Base-by-base conservation (phyloP, 2,329 filamentous ascomycete species). In the Myriosclerotinia duriaeana region DNA sequence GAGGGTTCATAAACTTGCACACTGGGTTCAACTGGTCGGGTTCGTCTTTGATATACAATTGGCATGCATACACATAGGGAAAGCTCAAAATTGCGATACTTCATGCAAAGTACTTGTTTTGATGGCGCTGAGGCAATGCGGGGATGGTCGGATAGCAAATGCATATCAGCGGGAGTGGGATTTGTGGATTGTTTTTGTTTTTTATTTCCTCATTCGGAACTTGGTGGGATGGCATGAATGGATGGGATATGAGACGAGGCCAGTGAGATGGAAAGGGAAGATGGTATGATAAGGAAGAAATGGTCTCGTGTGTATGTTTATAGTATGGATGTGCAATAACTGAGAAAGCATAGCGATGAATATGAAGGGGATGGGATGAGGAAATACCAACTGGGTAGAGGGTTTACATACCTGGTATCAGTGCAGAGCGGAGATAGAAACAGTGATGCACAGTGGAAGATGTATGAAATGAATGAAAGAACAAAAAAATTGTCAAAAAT, bases 41-140 rank as follows among this genome's bases (percentile, higher is more conserved):
- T 61, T 66, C 44, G 36, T 61, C 64, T 66, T 66, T 53, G 64
- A 66, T 66, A 66, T 66, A 66, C 54, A 66, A 50, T 61, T 66
- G 64, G 64, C 64, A 66, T 66, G 60, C 60, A 63, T 63, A 66
- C 55, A 66, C 44, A 50, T 61, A 66, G 53, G 64, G 64, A 61
- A 61, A 61, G 46, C 38, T 53, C 46, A 40, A 65, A 52, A 60
- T 50, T 50, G 22, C 44, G 54, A 59, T 42, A 48, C 44, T 60
- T 50, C 9, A 53, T 61, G 26, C 58, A 50, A 61, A 61, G 44
- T 61, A 53, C 38, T 61, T 53, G 36, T 59, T 65, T 65, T 60
- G 55, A 54, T 63, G 46, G 54, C 54, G 48, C 53, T 6, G 42
- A 38, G 52, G 62, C 60, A 36, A 63, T 40, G 48, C 50, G 48